A percentile compares a stretch with the other conserved stretches of the same genome.
Evolutionary conservation across 192 early-diverging fungal species (phyloP).

Genomic region (Umbelopsis vinacea): DNA sequence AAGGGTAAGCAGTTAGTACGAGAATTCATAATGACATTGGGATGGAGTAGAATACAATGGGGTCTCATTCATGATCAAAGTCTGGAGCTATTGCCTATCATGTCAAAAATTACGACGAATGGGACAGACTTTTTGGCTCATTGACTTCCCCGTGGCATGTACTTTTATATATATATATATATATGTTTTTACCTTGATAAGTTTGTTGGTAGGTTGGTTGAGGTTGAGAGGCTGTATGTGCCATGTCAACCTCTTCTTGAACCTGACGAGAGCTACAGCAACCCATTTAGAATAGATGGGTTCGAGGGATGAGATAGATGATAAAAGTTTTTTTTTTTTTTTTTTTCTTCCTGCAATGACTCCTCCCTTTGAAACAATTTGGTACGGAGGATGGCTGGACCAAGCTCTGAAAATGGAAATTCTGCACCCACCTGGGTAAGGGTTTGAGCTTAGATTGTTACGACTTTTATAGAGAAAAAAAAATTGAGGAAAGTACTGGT

Average conservation of each 20-base stretch:
- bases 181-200: slow-evolving; percentile 8
- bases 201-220: not conserved
- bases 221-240: not conserved
- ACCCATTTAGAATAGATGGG: not conserved
- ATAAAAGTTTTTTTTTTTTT: not conserved
- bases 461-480: too few relatives aligned
- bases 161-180: too few relatives aligned
- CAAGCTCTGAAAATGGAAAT: not conserved
- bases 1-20: not conserved
- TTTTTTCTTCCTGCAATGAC: not conserved
- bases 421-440: not conserved
- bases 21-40: not conserved
- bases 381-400: not conserved
- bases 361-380: slow-evolving; percentile 10
- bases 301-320: not conserved
- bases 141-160: not conserved
- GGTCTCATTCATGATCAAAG: too few relatives aligned
- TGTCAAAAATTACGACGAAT: not conserved
- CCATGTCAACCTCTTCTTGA: slow-evolving; percentile 12
- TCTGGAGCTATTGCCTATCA: not conserved
- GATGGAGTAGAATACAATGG: too few relatives aligned
- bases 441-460: too few relatives aligned
- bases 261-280: slow-evolving; percentile 17
- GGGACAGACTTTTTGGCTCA: not conserved
- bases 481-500: too few relatives aligned